Evolutionary conservation across 1,139 yeast genomes (phyloP).

Genomic region (Suhomyces anneliseae): DNA sequence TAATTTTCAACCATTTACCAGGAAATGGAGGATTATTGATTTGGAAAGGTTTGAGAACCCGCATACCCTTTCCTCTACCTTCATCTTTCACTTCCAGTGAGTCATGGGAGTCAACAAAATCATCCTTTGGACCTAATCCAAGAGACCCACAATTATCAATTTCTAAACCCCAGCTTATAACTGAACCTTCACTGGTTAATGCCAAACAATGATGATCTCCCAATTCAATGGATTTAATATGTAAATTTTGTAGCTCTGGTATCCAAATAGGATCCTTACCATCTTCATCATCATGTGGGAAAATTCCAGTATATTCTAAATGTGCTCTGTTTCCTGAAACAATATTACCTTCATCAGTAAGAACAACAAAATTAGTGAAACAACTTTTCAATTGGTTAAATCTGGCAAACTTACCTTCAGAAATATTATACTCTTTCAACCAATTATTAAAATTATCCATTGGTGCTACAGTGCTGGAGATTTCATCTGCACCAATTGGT

Average conservation of each 20-base stretch:
- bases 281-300: slow-evolving; percentile 12
- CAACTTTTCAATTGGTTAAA: slow-evolving; percentile 53
- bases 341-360: slow-evolving; percentile 52
- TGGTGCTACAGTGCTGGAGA: slow-evolving; percentile 12
- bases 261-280: slow-evolving; percentile 29
- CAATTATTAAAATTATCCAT: slow-evolving; percentile 30
- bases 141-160: slow-evolving; percentile 65
- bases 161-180: slow-evolving; percentile 74
- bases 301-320: slow-evolving; percentile 3
- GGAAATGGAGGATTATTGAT: slow-evolving; percentile 29
- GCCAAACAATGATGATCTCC: slow-evolving; percentile 80
- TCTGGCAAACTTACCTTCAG: slow-evolving; percentile 17
- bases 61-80: slow-evolving; percentile 35
- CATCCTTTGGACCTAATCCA: slow-evolving; percentile 56
- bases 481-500: slow-evolving; percentile 9
- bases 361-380: slow-evolving; percentile 51
- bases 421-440: slow-evolving; percentile 22
- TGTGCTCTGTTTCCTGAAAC: slow-evolving; percentile 38
- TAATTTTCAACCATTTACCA: slow-evolving; percentile 51
- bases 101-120: slow-evolving; percentile 19
- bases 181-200: slow-evolving; percentile 54
- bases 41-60: slow-evolving; percentile 45
- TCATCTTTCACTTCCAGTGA: slow-evolving; percentile 23
- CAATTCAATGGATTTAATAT: slow-evolving; percentile 57
- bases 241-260: slow-evolving; percentile 49